phyloP scores from a whole-genome alignment of 2,329 filamentous ascomycete genomes.

The Ophiostoma sp. region DNA sequence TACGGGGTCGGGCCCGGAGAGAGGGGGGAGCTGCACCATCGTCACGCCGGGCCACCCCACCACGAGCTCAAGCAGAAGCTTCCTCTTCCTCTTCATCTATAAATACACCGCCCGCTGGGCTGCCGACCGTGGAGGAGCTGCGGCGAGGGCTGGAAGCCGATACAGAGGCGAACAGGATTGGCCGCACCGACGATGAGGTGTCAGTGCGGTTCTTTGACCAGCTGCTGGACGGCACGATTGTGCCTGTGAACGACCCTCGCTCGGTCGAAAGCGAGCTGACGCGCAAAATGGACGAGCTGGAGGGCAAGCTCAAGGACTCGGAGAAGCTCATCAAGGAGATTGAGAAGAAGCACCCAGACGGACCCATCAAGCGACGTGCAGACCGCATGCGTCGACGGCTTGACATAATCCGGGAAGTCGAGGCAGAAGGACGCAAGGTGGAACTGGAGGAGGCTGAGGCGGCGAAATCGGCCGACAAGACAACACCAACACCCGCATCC shows the following conservation, averaged over 20 bases:
- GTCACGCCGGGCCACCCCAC: background rate
- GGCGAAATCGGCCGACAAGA: background rate
- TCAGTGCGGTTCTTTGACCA: slow-evolving; percentile 47
- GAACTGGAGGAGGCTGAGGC: slow-evolving; percentile 30
- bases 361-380: slow-evolving; percentile 16
- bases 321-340: slow-evolving; percentile 29
- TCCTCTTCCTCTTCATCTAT: background rate
- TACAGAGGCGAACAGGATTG: background rate
- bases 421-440: slow-evolving; percentile 1
- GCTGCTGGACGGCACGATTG: slow-evolving; percentile 36
- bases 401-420: slow-evolving; percentile 23
- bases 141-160: slow-evolving; percentile 3
- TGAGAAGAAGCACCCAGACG: slow-evolving; percentile 24
- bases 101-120: background rate
- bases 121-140: slow-evolving; percentile 8
- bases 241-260: slow-evolving; percentile 37
- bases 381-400: slow-evolving; percentile 21
- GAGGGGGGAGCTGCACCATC: background rate
- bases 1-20: slow-evolving; percentile 10
- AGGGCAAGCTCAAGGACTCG: slow-evolving; percentile 32
- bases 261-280: slow-evolving; percentile 39
- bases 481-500: background rate
- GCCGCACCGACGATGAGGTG: slow-evolving; percentile 20
- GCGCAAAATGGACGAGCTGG: slow-evolving; percentile 35
- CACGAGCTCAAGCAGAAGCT: background rate